Conservation (phyloP, 768 basidiomycete species). For the Galerina marginata region DNA sequence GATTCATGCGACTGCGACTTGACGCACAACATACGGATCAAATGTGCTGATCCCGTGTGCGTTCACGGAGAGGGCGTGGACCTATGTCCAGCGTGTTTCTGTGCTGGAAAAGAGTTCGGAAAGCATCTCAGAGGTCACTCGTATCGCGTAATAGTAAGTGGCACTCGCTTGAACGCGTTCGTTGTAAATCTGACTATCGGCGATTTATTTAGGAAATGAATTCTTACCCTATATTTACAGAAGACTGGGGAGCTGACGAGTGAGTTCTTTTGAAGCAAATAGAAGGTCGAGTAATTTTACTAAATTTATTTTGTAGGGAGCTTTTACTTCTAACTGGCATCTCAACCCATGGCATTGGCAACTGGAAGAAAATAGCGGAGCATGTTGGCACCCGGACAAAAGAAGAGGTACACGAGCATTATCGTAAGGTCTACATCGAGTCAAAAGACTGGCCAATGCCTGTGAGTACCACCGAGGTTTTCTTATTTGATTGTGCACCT, state of each 20-base stretch:
- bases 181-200: conserved; percentile 11
- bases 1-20: conserved; percentile 86
- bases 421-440: conserved; percentile 79
- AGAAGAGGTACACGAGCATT: conserved; percentile 93
- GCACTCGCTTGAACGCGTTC: conserved; percentile 5
- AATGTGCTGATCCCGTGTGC: conserved; percentile 86
- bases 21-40: conserved; percentile 96
- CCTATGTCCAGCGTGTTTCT: conserved; percentile 92
- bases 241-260: conserved; percentile 99
- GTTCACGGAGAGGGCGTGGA: conserved; percentile 78
- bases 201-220: conserved; percentile 76
- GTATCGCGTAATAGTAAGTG: conserved; percentile 88
- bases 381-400: conserved; percentile 93
- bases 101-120: conserved; percentile 86
- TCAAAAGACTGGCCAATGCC: conserved; percentile 83
- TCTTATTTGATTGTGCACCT: conserved; percentile 5
- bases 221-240: conserved; percentile 93
- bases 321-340: conserved; percentile 89
- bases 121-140: conserved; percentile 85
- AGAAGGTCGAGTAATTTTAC: background rate
- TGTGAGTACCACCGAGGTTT: conserved; percentile 46
- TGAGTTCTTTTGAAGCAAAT: conserved; percentile 40
- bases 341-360: conserved; percentile 86
- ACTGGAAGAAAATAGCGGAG: conserved; percentile 96
- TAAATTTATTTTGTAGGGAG: conserved; percentile 58